Conservation (phyloP, 1,284 basidiomycete species). For the Trametes pubescens region DNA sequence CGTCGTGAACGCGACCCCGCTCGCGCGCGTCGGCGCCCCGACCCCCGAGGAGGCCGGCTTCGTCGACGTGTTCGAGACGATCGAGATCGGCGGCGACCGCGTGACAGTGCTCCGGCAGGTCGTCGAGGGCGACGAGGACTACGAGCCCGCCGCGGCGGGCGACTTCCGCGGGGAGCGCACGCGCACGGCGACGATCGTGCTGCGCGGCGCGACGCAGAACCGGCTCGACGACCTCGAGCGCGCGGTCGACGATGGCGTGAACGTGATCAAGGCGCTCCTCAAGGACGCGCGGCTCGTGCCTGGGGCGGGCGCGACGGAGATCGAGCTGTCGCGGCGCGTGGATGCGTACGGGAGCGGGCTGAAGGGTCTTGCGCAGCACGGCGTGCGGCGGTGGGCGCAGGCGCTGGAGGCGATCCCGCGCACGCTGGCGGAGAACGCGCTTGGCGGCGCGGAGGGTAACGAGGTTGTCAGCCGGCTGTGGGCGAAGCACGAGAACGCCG, state of each 20-base stretch:
- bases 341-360: slow-evolving; percentile 90
- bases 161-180: slow-evolving; percentile 64
- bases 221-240: slow-evolving; percentile 94
- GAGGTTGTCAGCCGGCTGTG: slow-evolving; percentile 90
- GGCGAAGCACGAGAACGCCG: slow-evolving; percentile 85
- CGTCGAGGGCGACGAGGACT: slow-evolving; percentile 64
- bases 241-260: slow-evolving; percentile 96
- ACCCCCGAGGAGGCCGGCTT: slow-evolving; percentile 96
- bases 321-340: slow-evolving; percentile 88
- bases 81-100: slow-evolving; percentile 97
- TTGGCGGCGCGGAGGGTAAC: slow-evolving; percentile 91
- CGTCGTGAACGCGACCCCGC: slow-evolving; percentile 95
- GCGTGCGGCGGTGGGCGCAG: slow-evolving; percentile 89
- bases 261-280: slow-evolving; percentile 93
- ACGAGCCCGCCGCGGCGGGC: slow-evolving; percentile 50
- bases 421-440: slow-evolving; percentile 95
- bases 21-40: slow-evolving; percentile 95
- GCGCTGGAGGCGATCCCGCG: slow-evolving; percentile 94
- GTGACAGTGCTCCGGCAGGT: slow-evolving; percentile 96
- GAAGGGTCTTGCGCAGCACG: slow-evolving; percentile 94
- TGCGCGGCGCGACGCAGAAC: slow-evolving; percentile 97
- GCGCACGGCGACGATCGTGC: slow-evolving; percentile 91
- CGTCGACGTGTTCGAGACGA: slow-evolving; percentile 94
- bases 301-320: slow-evolving; percentile 94
- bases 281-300: slow-evolving; percentile 93